Base-by-base conservation (phyloP, 208 protist genomes). In the Acanthamoeba comandoni region DNA sequence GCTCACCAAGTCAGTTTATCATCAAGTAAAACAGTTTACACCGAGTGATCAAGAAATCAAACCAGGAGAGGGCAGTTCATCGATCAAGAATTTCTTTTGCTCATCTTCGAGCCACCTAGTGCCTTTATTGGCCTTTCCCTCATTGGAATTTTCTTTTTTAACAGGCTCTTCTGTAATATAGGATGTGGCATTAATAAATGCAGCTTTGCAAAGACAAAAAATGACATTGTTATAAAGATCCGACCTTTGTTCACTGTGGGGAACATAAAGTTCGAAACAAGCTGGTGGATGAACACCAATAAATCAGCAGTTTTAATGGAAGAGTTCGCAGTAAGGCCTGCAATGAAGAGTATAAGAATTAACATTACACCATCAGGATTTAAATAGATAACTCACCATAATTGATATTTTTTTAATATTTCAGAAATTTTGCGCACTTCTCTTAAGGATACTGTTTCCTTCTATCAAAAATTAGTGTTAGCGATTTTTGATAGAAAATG, bases 401-500 rank as follows among this genome's bases (percentile, higher is more conserved):
- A 43, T 43, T 43, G 35, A 43, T 43, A 5, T 43, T 43, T 5
- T n/a, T 43, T 43, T 5, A 43, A 43, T 7, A 43, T 55, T 19
- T 84, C 73, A 31, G 73, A 12, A 26, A 84, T 60, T 55, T 84
- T 84, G 52, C 62, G 55, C 52, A 84, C 73, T n/a, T 84, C 73
- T 4, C 35, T 55, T 4, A 84, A 55, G 19, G 73, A 84, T 24
- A 39, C 55, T 49, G 73, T 84, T 9, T 26, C 9, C 49, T 84
- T 1, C 35, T 43, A 43, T 43, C 5, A 43, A 43, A 43, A 43
- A 43, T 43, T 43, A 43, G 35, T 43, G 35, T 43, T 43, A 43
- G 35, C 1, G 35, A n/a, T n/a, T n/a, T n/a, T n/a, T 43, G 5
- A 7, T 43, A 43, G 5, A 43, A 43, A 43, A 43, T 43, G 35